Percentiles rank a stretch among this genome's conserved stretches.
Evolutionary conservation across 2,329 filamentous ascomycete genomes (phyloP).

Genomic region (Ascomycota sp.): DNA sequence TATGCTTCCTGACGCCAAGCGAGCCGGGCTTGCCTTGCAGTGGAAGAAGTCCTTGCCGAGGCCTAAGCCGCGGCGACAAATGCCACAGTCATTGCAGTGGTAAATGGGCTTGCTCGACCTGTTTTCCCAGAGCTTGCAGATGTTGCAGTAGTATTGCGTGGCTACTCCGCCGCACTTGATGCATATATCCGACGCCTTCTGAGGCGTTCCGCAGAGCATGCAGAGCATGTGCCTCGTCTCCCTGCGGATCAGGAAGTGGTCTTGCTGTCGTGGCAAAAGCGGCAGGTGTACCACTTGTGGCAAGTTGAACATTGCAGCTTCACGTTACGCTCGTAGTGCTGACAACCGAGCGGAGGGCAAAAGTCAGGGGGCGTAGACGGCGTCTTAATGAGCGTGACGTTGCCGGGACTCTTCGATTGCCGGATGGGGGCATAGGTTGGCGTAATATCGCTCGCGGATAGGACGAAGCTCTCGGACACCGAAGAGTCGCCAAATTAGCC

Average conservation of each 20-base stretch:
- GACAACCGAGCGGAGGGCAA: conserved; percentile 48
- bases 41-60: conserved; percentile 95
- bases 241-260: conserved; percentile 58
- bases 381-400: conserved; percentile 14
- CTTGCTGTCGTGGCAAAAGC: conserved; percentile 76
- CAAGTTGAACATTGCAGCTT: conserved; percentile 88
- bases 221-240: conserved; percentile 92
- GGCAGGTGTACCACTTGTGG: conserved; percentile 81
- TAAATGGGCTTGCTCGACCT: conserved; percentile 82
- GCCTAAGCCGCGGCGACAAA: conserved; percentile 77
- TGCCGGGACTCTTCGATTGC: conserved; percentile 23
- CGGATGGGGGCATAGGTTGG: conserved; percentile 45
- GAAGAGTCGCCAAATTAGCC: conserved; percentile 20
- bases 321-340: conserved; percentile 88
- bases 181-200: conserved; percentile 63
- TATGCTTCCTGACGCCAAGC: too few relatives aligned
- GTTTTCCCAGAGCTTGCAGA: conserved; percentile 96
- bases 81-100: conserved; percentile 88
- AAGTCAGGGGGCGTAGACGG: conserved; percentile 7
- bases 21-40: conserved; percentile 96
- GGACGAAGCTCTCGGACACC: conserved; percentile 21
- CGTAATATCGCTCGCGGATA: conserved; percentile 39
- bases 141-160: conserved; percentile 79
- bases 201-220: conserved; percentile 79
- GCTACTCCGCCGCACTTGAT: conserved; percentile 54